Base-by-base conservation (phyloP, 1,139 yeast genomes). In the Kodamaea suecica region DNA sequence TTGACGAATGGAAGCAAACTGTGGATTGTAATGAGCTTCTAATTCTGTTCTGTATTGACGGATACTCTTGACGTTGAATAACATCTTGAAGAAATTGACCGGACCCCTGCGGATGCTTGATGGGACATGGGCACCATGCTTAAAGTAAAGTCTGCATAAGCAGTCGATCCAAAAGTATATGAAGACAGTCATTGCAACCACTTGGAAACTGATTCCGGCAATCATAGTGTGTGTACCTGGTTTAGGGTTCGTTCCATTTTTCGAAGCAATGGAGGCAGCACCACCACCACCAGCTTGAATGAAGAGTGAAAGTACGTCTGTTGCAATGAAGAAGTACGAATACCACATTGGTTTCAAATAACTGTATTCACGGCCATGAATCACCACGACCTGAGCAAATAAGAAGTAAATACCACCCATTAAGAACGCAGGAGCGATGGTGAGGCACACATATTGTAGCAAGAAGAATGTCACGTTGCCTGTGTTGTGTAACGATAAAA, bases 241-340 rank as follows among this genome's bases (percentile, higher is more conserved):
- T 1, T 52, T 57, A 0, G 78, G 52, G 37, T 57, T 52, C 17
- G 59, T 49, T 16, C 59, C 54, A 3, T 57, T 51, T 14, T 66
- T 52, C 8, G 76, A 61, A 0, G 76, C 75, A 23, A 72, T 65
- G 2, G 94, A 78, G 3, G 88, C 81, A 47, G 80, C 75, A 41
- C 90, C 95, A 37, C 86, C 87, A 24, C 96, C 97, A 17, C 72
- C 78, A 4, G 86, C 96, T 56, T 88, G 97, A 24, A 88, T 59
- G 10, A 80, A 57, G 42, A 88, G 68, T 1, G 95, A 78, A 6
- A 83, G 51, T 9, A 84, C 66, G 50, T 88, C 95, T 45, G 77
- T 69, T 5, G 73, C 61, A 27, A 84, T 78, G 53, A 84, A 85
- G 20, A 83, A 65, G 48, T 79, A 76, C 0, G 88, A 74, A 56